Base-by-base conservation (phyloP, 2,329 filamentous ascomycete genomes). In the Colletotrichum liriopes region DNA sequence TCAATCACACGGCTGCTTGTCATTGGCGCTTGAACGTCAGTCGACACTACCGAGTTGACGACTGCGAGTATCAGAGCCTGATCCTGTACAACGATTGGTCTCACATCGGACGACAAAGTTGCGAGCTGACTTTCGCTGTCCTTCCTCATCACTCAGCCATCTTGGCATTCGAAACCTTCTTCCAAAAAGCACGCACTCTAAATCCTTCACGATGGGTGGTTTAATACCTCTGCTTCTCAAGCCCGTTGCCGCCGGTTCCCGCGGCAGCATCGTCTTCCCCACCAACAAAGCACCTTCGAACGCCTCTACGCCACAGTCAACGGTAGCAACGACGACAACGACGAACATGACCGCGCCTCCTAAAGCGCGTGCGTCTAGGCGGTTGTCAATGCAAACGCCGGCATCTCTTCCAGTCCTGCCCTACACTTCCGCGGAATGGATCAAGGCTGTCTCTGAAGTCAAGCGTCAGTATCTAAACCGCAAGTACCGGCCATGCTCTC, bases 381-480 rank as follows among this genome's bases (percentile, higher is more conserved):
- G 73, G 11, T 73, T 72, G 23, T 73, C 75, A 5, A 63, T 73
- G 67, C 59, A 79, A 63, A 64, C 75, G 39, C 76, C 78, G 5
- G 71, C 75, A 20, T 67, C 75, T 14, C 67, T 80, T 14, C 76
- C 75, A 43, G 77, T 78, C 11, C 77, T 87, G 14, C 86, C 86
- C 2, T 83, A 82, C 68, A 88, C 84, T 0, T 72, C 82, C 1
- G 76, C 79, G 4, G 88, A 90, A 58, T 91, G 89, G 89, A 85
- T 81, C 73, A 82, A 80, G 63, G 80, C 85, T 7, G 82, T 91
- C 65, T 78, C 81, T 29, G 87, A 90, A 47, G 83, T 90, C 73
- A 91, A 90, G 83, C 81, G 82, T 60, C 86, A 88, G 71, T 89
- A 89, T 73, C 74, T 86, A 26, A 83, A 83, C 75, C 83, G 83